A percentile compares a stretch with the other conserved stretches of the same genome.
These are phyloP conservation scores for Fusarium torulosum DNA, from an alignment of 2,329 filamentous ascomycete genomes.

Conservation along the genomic window DNA sequence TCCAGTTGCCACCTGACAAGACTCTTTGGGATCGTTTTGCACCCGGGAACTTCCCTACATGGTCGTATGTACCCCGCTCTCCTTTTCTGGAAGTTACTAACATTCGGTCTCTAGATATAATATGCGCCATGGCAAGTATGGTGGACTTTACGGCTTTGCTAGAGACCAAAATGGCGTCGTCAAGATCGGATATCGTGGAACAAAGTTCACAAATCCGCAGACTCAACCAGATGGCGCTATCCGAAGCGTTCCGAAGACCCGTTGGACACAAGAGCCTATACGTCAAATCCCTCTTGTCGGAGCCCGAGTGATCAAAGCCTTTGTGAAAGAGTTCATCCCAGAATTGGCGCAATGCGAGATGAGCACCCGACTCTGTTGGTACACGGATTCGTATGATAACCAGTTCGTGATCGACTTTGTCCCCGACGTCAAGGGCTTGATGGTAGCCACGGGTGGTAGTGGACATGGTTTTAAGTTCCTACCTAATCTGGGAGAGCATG, in stretches of 20 bases:
- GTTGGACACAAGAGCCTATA: conserved; percentile 50
- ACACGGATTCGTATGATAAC: conserved; percentile 52
- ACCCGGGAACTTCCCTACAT: neutral
- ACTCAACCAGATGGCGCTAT: conserved; percentile 52
- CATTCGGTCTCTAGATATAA: neutral
- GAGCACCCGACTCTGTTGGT: conserved; percentile 51
- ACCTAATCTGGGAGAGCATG: conserved; percentile 67
- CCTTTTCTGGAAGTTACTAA: neutral
- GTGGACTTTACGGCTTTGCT: conserved; percentile 64
- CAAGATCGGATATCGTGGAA: conserved; percentile 64
- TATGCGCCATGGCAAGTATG: conserved; percentile 27
- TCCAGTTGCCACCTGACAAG: neutral
- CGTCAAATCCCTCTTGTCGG: conserved; percentile 45
- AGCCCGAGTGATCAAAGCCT: conserved; percentile 49
- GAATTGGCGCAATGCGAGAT: conserved; percentile 55
- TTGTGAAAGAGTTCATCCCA: conserved; percentile 58
- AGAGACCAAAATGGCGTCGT: conserved; percentile 57
- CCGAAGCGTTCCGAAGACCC: conserved; percentile 57
- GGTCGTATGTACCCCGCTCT: neutral
- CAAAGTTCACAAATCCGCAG: conserved; percentile 62
- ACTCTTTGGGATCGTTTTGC: neutral
- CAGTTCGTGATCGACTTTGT: conserved; percentile 52
- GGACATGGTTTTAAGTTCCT: conserved; percentile 74
- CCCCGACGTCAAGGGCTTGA: conserved; percentile 68
- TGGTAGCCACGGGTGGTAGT: conserved; percentile 71